These are phyloP conservation scores for Diplodia seriata DNA, from an alignment of 2,329 filamentous ascomycete genomes.

Conservation along the genomic window DNA sequence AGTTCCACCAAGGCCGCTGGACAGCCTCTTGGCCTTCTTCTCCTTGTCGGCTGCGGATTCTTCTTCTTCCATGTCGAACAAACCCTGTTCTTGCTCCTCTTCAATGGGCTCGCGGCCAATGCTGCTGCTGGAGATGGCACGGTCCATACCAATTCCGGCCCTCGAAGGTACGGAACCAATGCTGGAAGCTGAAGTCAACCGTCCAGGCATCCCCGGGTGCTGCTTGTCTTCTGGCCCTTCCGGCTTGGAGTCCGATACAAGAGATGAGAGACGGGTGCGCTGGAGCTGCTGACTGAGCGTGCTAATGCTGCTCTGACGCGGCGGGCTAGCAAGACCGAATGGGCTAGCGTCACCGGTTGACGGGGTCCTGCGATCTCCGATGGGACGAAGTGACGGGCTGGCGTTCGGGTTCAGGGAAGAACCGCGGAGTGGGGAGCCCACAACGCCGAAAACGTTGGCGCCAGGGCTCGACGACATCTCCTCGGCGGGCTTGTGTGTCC, in stretches of 20 bases:
- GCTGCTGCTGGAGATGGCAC: slow-evolving; percentile 48
- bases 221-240: slow-evolving; percentile 38
- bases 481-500: slow-evolving; percentile 57
- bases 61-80: slow-evolving; percentile 53
- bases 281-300: slow-evolving; percentile 67
- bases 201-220: slow-evolving; percentile 72
- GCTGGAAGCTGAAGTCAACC: slow-evolving; percentile 45
- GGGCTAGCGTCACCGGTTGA: slow-evolving; percentile 57
- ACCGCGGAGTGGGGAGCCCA: slow-evolving; percentile 71
- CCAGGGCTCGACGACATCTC: slow-evolving; percentile 47
- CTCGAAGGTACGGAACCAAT: slow-evolving; percentile 38
- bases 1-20: background rate
- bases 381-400: slow-evolving; percentile 60
- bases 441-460: slow-evolving; percentile 62
- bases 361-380: slow-evolving; percentile 52
- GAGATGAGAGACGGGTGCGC: slow-evolving; percentile 51
- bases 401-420: slow-evolving; percentile 60
- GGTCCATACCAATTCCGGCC: slow-evolving; percentile 44
- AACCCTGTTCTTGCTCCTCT: slow-evolving; percentile 50
- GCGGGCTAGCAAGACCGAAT: slow-evolving; percentile 60
- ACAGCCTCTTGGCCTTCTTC: slow-evolving; percentile 21
- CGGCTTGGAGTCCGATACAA: slow-evolving; percentile 36
- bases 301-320: slow-evolving; percentile 64
- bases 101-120: slow-evolving; percentile 51
- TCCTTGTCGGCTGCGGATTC: slow-evolving; percentile 35